Evolutionary conservation across 2,329 filamentous ascomycete genomes (phyloP), one percentile per base, ranked within the genome.

Genomic region (Kalaharituber pfeilii): DNA sequence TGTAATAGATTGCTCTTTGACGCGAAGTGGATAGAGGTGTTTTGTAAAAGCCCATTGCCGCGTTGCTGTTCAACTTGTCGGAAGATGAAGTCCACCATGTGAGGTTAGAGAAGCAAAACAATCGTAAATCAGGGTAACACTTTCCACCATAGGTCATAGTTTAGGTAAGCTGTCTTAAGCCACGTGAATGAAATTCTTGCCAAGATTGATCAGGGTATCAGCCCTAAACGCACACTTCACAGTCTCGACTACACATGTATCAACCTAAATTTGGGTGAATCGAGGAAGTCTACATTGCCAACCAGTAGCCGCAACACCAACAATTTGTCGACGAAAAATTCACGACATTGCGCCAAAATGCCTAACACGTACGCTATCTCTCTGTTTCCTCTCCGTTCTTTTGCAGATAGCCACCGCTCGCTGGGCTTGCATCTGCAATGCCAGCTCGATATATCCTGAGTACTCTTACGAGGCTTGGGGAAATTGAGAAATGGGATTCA

Each of bases 401-500:
- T 45, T 28, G 33, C 20, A 51, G 27, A 57, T 53, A 50, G 56
- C 56, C 58, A 53, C 54, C 52, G 58, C 54, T 57, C 52, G 58
- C 58, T 59, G 54, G 56, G 58, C 50, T 52, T 57, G 54, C 49
- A 49, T 44, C 30, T 39, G 26, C 20, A 28, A 36, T 51, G 49
- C 53, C 53, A 26, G 53, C 53, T 54, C 53, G 53, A 54, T 51
- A 15, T 24, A 26, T 54, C 53, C 39, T 39, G 49, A n/a, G 18
- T 36, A 24, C 49, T 54, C 33, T 15, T 3, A 6, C 22, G 47
- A 51, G 13, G 8, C 2, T 45, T 24, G n/a, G 53, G 55, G 59
- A 58, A 55, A 39, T 59, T 61, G 59, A 58, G 59, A 26, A 54
- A 58, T 55, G 44, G 22, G 52, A 36, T 36, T 39, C 49, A 47